Evolutionary conservation across 768 basidiomycete genomes (phyloP).

Genomic region (Cystobasidium onofrii): DNA sequence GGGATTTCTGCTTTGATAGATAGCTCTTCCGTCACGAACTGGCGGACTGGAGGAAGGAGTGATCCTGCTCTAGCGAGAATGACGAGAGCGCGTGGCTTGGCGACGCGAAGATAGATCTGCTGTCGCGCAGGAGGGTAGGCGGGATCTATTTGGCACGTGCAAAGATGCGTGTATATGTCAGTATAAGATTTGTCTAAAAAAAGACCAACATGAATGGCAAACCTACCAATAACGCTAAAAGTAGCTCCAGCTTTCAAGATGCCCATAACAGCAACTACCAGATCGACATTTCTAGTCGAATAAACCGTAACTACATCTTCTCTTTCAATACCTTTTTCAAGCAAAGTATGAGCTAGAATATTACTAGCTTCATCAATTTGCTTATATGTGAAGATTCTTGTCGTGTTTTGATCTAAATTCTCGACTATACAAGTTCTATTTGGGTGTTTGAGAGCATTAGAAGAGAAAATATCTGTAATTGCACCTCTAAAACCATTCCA

Average conservation of each 20-base stretch:
- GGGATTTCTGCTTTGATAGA: conserved; percentile 84
- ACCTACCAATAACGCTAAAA: conserved; percentile 89
- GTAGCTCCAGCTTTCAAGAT: conserved; percentile 91
- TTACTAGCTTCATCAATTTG: conserved; percentile 78
- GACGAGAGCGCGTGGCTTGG: conserved; percentile 80
- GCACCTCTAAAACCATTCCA: conserved; percentile 98
- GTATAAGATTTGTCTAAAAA: too few species aligned
- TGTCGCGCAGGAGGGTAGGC: conserved; percentile 91
- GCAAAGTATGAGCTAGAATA: conserved; percentile 77
- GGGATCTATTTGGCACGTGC: conserved; percentile 57
- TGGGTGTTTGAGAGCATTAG: conserved; percentile 70
- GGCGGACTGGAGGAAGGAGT: conserved; percentile 69
- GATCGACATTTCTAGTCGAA: conserved; percentile 88
- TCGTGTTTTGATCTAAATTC: conserved; percentile 51
- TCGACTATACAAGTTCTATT: conserved; percentile 85
- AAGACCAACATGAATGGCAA: background rate
- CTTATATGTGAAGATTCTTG: conserved; percentile 61
- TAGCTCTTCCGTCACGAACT: conserved; percentile 68
- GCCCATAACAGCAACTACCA: conserved; percentile 94
- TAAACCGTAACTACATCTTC: conserved; percentile 99
- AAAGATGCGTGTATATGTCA: background rate
- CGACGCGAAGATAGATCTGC: conserved; percentile 83
- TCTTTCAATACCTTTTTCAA: conserved; percentile 72
- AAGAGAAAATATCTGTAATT: conserved; percentile 87
- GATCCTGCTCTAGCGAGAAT: conserved; percentile 82